Evolutionary conservation across 108 stramenopile species (phyloP), one percentile per base, ranked within the genome.

Genomic region (Discostella stelligeroides): DNA sequence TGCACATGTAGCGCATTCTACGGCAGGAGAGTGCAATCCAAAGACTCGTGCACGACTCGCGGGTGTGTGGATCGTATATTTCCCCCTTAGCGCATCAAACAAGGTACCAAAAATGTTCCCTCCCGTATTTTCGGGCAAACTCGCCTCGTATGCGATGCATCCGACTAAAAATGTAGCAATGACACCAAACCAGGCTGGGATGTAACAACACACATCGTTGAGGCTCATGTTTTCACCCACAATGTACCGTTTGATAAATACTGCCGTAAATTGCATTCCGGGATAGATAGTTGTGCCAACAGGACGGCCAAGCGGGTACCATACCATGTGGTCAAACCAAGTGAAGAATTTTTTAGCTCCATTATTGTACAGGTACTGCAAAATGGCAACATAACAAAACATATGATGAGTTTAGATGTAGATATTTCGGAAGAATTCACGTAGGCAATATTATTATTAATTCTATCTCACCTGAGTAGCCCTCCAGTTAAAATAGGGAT

Each of bases 221-320:
- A 97, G 75, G 68, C 80, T 84, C 89, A 87, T 88, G 13, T 73
- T 34, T 60, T 82, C 20, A 56, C 77, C 67, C 29, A 48, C 39
- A 47, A 68, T 68, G 30, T 68, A 79, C 63, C 79, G 72, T 45
- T 88, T 92, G 57, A 99, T 88, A 60, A 73, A 82, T n/a, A 96
- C 96, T 65, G 96, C 88, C 7, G 96, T 98, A 34, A 96, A 70
- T 79, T 98, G 97, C 86, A 99, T 91, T 3, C 99, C 99, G 18
- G 99, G 99, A 82, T 98, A 99, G 74, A 98, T 98, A 38, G 99
- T 99, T 7, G 96, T 98, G 24, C 99, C 99, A 20, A 99, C 97
- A 18, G 97, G 97, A 12, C 90, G 50, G 0, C 92, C 92, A 20
- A 99, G 78, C 27, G 99, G 99, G 85, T 98, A 99, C 99, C 99